Evolutionary conservation across 495 filamentous ascomycete species (phyloP).

Genomic region (Annulohypoxylon nitens): DNA sequence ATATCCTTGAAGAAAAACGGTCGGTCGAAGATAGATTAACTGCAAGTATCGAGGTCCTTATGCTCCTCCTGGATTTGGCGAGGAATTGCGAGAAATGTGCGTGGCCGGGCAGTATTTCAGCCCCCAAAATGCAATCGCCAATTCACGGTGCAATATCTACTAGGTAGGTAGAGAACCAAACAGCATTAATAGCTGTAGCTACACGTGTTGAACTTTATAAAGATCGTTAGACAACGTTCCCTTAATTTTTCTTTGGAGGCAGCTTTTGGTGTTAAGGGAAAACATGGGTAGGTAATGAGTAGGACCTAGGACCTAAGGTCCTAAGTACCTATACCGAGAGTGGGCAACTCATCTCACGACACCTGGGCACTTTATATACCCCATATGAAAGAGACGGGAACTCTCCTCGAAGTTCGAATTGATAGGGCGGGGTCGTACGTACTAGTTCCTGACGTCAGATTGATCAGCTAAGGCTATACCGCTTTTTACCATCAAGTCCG

Average conservation of each 20-base stretch:
- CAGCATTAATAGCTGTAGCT: neutral
- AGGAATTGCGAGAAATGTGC: conserved; percentile 4
- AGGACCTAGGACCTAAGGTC: too few relatives aligned
- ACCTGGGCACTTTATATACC: neutral
- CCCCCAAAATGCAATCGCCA: conserved; percentile 20
- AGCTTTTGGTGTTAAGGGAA: neutral
- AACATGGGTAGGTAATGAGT: too few relatives aligned
- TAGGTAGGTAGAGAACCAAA: too few relatives aligned
- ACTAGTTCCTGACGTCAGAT: conserved; percentile 26
- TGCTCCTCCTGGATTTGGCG: conserved; percentile 23
- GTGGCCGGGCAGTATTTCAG: conserved; percentile 20
- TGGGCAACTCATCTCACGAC: neutral
- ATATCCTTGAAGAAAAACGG: conserved; percentile 21
- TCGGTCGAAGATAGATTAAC: conserved; percentile 21
- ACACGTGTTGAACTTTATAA: neutral
- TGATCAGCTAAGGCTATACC: conserved; percentile 28
- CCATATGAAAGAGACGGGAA: neutral
- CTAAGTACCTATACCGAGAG: neutral
- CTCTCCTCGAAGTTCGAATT: neutral
- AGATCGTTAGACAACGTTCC: neutral
- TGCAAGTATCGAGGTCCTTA: too few relatives aligned
- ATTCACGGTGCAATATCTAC: neutral
- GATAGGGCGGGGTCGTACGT: conserved; percentile 9
- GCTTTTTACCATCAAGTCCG: conserved; percentile 24
- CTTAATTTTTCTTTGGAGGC: neutral